phyloP scores from a whole-genome alignment of 257 asterid species.

The Solanum infundibuliforme region DNA sequence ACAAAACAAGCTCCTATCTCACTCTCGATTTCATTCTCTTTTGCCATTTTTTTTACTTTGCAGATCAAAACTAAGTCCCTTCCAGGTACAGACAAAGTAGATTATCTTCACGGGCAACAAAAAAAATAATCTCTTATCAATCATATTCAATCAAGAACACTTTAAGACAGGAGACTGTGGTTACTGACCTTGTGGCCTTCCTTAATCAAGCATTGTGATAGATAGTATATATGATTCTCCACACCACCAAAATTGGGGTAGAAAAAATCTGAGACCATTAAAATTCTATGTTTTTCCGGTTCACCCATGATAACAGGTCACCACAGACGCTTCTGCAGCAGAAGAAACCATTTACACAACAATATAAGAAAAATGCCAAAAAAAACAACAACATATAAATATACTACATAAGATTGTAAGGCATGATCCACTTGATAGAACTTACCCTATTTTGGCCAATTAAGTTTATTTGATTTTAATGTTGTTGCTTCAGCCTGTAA shows the following conservation, averaged over 20 bases:
- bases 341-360: background rate
- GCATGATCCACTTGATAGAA: background rate
- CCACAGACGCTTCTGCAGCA: background rate
- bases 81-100: background rate
- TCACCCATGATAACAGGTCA: constrained; percentile 26
- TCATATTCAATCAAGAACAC: background rate
- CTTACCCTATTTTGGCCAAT: background rate
- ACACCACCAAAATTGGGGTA: constrained; percentile 96
- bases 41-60: background rate
- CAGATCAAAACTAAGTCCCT: background rate
- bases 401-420: background rate
- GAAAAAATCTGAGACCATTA: constrained; percentile 91
- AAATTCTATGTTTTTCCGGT: constrained; percentile 44
- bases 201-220: constrained; percentile 80
- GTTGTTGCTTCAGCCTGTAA: background rate
- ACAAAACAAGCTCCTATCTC: background rate
- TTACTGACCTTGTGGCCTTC: constrained; percentile 77
- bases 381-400: background rate
- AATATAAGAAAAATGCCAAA: background rate
- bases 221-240: constrained; percentile 85
- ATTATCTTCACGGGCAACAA: background rate
- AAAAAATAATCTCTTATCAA: background rate
- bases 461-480: background rate
- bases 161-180: background rate
- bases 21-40: background rate